Evolutionary conservation across 2,329 filamentous ascomycete genomes (phyloP).

Genomic region (Meredithiella fracta): DNA sequence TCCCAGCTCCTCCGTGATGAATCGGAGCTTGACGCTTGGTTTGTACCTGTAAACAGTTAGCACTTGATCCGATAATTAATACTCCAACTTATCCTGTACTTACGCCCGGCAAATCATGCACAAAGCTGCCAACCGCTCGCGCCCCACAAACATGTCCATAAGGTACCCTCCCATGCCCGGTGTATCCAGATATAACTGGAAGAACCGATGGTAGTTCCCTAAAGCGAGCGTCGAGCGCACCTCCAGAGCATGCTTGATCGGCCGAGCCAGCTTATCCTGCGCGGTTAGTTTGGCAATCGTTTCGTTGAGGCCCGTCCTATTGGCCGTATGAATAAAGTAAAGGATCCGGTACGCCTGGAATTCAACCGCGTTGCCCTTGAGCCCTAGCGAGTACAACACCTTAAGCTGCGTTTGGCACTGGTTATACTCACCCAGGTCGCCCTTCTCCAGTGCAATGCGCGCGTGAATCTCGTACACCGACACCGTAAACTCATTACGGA

Average conservation of each 20-base stretch:
- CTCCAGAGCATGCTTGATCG: slow-evolving; percentile 79
- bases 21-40: slow-evolving; percentile 72
- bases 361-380: slow-evolving; percentile 81
- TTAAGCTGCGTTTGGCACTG: slow-evolving; percentile 98
- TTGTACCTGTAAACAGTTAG: slow-evolving; percentile 52
- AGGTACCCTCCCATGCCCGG: slow-evolving; percentile 96
- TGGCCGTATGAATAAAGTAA: slow-evolving; percentile 98
- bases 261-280: slow-evolving; percentile 75
- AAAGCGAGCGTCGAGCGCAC: slow-evolving; percentile 83
- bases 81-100: slow-evolving; percentile 26
- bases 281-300: slow-evolving; percentile 95
- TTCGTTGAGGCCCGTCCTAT: slow-evolving; percentile 95
- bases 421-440: slow-evolving; percentile 99
- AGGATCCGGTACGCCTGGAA: slow-evolving; percentile 99
- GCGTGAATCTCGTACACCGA: slow-evolving; percentile 95
- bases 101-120: slow-evolving; percentile 91
- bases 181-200: slow-evolving; percentile 84
- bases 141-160: slow-evolving; percentile 97
- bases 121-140: slow-evolving; percentile 80
- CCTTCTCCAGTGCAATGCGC: slow-evolving; percentile 92
- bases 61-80: neutral
- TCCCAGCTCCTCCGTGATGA: slow-evolving; percentile 87
- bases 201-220: slow-evolving; percentile 96
- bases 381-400: slow-evolving; percentile 70
- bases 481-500: slow-evolving; percentile 93